phyloP scores from a whole-genome alignment of 129 eudicot species.

The Apium graveolens region DNA sequence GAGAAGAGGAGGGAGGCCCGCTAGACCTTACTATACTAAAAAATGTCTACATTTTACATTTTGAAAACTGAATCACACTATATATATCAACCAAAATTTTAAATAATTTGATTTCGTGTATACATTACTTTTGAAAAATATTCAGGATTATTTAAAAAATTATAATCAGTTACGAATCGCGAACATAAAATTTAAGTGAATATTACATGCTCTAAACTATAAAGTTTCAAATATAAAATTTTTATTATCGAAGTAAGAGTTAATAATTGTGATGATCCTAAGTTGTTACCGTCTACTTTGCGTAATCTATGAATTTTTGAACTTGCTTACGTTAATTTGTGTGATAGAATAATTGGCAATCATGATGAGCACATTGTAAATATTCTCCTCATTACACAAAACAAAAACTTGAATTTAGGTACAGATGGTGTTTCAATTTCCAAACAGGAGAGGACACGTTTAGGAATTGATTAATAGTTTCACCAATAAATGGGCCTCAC shows the following conservation, averaged over 20 bases:
- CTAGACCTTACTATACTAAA: no score
- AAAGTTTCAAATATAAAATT: no score
- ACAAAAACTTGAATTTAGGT: neutral
- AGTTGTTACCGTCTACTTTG: neutral
- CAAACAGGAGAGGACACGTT: neutral
- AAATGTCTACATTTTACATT: no score
- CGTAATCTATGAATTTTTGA: constrained; percentile 1
- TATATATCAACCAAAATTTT: no score
- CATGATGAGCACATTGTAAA: neutral
- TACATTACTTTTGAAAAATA: no score
- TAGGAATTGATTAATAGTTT: neutral
- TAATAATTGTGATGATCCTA: neutral
- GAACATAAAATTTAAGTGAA: no score
- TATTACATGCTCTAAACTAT: no score
- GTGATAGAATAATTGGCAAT: neutral
- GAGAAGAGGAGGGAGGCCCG: no score
- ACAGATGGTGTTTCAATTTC: neutral
- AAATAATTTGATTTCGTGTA: no score
- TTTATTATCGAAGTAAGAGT: neutral
- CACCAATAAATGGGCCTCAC: neutral
- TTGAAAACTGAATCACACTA: no score
- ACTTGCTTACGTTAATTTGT: neutral
- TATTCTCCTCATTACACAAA: neutral
- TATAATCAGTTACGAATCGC: no score
- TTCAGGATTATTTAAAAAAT: no score